A percentile compares a stretch with the other conserved stretches of the same genome.
Conservation (phyloP, 306 rosid species). For the Prunus campanulata region DNA sequence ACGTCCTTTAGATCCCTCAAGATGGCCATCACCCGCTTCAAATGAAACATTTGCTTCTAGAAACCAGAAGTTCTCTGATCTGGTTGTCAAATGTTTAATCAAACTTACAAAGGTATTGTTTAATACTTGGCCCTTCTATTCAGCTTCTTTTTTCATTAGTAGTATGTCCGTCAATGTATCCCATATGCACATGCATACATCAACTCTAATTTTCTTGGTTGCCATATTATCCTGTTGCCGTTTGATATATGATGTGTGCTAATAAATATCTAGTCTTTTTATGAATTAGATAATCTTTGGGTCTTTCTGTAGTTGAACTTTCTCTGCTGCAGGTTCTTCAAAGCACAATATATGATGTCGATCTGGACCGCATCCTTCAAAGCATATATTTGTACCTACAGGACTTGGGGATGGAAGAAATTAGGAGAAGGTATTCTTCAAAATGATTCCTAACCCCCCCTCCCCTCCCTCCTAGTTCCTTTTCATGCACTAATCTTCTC, state of each 20-base stretch:
- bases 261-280: background rate
- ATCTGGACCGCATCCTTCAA: conserved; percentile 92
- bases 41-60: conserved; percentile 83
- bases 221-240: background rate
- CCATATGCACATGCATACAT: background rate
- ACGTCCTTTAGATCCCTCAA: conserved; percentile 90
- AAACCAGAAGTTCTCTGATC: conserved; percentile 94
- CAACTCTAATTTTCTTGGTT: background rate
- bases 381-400: conserved; percentile 97
- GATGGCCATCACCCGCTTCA: conserved; percentile 91
- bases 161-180: background rate
- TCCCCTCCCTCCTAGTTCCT: background rate
- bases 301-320: conserved; percentile 12
- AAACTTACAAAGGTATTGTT: conserved; percentile 86
- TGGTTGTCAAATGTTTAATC: conserved; percentile 98
- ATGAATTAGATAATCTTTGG: background rate
- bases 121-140: background rate
- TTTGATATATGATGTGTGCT: background rate
- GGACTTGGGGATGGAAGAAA: conserved; percentile 99
- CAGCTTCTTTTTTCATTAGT: background rate
- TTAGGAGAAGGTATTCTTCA: conserved; percentile 75
- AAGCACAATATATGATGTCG: conserved; percentile 92
- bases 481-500: conserved; percentile 19
- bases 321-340: conserved; percentile 79
- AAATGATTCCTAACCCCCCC: background rate